phyloP scores from a whole-genome alignment of 805 yeast genomes.

The Barnettozyma californica region DNA sequence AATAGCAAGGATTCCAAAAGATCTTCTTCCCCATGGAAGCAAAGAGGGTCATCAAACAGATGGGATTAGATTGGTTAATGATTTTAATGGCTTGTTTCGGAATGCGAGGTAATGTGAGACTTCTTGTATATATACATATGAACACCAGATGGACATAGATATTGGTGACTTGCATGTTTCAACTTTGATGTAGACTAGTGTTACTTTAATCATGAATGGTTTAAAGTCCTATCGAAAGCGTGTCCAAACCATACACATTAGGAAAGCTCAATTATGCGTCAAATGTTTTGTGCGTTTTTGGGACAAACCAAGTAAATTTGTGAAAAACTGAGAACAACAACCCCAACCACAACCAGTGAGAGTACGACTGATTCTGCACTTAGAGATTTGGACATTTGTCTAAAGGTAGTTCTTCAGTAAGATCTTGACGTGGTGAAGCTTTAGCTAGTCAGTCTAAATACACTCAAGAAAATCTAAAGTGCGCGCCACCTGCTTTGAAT shows the following conservation, averaged over 20 bases:
- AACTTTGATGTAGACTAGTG: not conserved
- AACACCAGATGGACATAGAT: not conserved
- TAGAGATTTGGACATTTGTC: too few species aligned
- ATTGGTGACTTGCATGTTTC: not conserved
- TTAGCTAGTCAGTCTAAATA: not conserved
- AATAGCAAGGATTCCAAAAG: not conserved
- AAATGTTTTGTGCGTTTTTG: not conserved
- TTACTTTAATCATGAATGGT: too few species aligned
- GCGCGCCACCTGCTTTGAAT: not conserved
- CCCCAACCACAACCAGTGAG: not conserved
- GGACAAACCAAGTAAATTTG: not conserved
- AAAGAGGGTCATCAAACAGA: constrained; percentile 1
- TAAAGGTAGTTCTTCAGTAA: not conserved
- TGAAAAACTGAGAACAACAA: not conserved
- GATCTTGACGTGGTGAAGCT: not conserved
- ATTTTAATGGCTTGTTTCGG: not conserved
- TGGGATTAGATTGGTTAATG: not conserved
- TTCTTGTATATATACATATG: not conserved
- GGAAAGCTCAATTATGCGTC: not conserved
- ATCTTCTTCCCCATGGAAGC: not conserved
- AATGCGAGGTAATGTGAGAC: not conserved
- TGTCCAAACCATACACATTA: not conserved
- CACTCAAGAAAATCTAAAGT: not conserved
- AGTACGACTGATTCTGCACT: not conserved
- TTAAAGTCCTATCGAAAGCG: not conserved